Conservation (phyloP, 768 basidiomycete species). For the Gelatoporia subvermispora region DNA sequence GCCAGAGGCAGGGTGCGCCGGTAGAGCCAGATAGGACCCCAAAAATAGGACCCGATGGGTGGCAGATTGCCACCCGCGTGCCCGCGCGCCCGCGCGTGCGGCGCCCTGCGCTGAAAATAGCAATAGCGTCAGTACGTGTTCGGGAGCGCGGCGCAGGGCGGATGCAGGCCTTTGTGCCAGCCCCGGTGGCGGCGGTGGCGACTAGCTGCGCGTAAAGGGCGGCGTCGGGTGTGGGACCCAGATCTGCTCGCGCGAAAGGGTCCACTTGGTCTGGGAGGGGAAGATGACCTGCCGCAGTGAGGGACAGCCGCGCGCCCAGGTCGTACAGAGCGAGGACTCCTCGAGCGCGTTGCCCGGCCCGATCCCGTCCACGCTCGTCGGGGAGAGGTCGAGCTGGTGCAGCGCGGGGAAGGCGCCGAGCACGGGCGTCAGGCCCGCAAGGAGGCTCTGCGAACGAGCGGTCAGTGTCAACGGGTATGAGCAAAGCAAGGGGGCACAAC, state of each 20-base stretch:
- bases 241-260: conserved; percentile 23
- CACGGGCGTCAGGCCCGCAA: conserved; percentile 57
- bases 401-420: conserved; percentile 46
- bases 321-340: conserved; percentile 45
- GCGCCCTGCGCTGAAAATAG: not conserved
- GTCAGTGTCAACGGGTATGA: not conserved
- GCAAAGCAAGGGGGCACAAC: conserved; percentile 18
- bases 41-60: no score
- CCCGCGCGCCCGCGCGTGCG: no score
- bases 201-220: conserved; percentile 4
- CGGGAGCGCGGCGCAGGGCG: no score
- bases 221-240: conserved; percentile 27
- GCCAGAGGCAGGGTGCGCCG: no score
- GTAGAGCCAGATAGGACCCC: no score
- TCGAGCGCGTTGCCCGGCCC: conserved; percentile 37
- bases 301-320: conserved; percentile 53
- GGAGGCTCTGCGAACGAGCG: conserved; percentile 38
- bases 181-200: not conserved
- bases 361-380: conserved; percentile 42
- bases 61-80: no score
- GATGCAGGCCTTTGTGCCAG: no score
- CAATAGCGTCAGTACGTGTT: not conserved
- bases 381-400: conserved; percentile 54
- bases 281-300: conserved; percentile 49
- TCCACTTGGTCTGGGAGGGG: conserved; percentile 53